Evolutionary conservation across 1,284 basidiomycete species (phyloP).

Genomic region (Moesziomyces sp.): DNA sequence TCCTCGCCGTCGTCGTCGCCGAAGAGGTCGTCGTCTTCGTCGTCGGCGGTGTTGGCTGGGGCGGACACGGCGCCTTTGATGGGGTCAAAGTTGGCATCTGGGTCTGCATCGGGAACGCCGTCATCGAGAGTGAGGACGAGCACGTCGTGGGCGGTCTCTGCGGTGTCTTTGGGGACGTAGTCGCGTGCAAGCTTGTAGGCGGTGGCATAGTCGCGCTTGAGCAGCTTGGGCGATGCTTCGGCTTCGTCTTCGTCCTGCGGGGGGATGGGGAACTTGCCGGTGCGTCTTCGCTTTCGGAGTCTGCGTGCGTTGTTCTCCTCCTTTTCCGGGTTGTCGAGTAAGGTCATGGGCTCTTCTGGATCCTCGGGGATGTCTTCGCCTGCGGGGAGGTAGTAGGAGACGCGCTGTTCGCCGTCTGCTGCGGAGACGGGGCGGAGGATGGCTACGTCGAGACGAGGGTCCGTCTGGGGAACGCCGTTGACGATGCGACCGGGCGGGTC

Average conservation of each 20-base stretch:
- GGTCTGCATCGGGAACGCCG: conserved; percentile 53
- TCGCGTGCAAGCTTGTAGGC: conserved; percentile 57
- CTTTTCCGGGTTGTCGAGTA: conserved; percentile 34
- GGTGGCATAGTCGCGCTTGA: conserved; percentile 51
- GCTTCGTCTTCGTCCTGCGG: conserved; percentile 15
- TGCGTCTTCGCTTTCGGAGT: conserved; percentile 55
- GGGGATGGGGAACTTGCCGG: conserved; percentile 52
- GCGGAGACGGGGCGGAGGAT: conserved; percentile 59
- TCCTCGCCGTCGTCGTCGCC: conserved; percentile 39
- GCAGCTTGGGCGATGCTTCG: conserved; percentile 17
- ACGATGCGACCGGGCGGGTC: conserved; percentile 57
- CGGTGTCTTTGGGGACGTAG: conserved; percentile 55
- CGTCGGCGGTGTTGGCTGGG: conserved; percentile 13
- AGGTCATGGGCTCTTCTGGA: conserved; percentile 30
- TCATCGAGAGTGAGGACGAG: conserved; percentile 60
- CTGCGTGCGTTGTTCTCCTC: conserved; percentile 53
- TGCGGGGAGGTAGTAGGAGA: conserved; percentile 60
- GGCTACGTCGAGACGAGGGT: conserved; percentile 56
- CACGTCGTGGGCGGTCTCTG: conserved; percentile 44
- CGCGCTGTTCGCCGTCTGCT: conserved; percentile 56
- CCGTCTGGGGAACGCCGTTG: conserved; percentile 49
- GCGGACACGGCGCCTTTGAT: conserved; percentile 38
- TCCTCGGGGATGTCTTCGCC: conserved; percentile 54
- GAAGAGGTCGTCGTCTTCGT: conserved; percentile 48
- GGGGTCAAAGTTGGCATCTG: conserved; percentile 45